Percentiles rank a stretch among this genome's conserved stretches.
phyloP scores from a whole-genome alignment of 2,329 filamentous ascomycete species.

The Talaromyces sp. region DNA sequence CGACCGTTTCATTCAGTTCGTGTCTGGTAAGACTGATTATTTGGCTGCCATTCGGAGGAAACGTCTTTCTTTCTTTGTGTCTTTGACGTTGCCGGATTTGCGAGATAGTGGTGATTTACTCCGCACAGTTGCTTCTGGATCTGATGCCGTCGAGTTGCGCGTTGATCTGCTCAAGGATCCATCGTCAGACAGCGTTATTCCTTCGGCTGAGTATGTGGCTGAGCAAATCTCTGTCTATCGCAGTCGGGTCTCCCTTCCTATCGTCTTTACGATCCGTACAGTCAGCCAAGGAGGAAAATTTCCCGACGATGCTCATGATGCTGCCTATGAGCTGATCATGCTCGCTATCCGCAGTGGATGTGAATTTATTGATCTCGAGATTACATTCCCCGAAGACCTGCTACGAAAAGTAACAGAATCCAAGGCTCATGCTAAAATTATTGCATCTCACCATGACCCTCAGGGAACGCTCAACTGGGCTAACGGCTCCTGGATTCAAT shows the following conservation, averaged over 20 bases:
- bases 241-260: constrained; percentile 65
- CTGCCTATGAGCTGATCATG: constrained; percentile 70
- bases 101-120: constrained; percentile 61
- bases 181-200: constrained; percentile 53
- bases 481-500: constrained; percentile 85
- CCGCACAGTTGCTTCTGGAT: constrained; percentile 71
- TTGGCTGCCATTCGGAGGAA: constrained; percentile 60
- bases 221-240: constrained; percentile 78
- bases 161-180: constrained; percentile 82
- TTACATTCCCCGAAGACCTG: constrained; percentile 75
- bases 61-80: constrained; percentile 82
- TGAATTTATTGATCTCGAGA: constrained; percentile 91
- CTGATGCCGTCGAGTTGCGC: constrained; percentile 90
- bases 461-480: constrained; percentile 75
- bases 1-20: constrained; percentile 64
- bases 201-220: constrained; percentile 69
- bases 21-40: constrained; percentile 58
- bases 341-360: constrained; percentile 77
- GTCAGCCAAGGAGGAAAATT: constrained; percentile 82
- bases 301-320: constrained; percentile 69
- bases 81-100: constrained; percentile 77
- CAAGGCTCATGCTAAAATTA: constrained; percentile 74
- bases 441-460: constrained; percentile 94
- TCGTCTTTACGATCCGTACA: constrained; percentile 91
- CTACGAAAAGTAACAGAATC: constrained; percentile 65